phyloP scores from a whole-genome alignment of 202 grass and related monocot species.

The Carex arenaria region DNA sequence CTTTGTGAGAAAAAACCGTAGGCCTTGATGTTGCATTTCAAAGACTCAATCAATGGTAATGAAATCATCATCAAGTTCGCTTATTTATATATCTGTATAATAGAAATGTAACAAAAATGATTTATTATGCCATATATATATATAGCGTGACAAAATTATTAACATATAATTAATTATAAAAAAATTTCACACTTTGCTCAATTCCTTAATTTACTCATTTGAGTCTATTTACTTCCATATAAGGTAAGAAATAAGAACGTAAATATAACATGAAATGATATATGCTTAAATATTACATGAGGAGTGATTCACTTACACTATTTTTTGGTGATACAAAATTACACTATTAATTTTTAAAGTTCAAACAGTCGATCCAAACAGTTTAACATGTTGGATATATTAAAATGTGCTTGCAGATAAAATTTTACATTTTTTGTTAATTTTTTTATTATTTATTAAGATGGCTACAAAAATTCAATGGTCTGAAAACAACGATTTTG shows the following conservation, averaged over 20 bases:
- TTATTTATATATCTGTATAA: not conserved
- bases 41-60: not conserved
- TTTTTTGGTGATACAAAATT: too few species aligned
- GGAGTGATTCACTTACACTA: too few species aligned
- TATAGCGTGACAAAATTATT: not conserved
- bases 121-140: not conserved
- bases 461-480: too few species aligned
- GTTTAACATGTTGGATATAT: too few species aligned
- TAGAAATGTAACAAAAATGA: not conserved
- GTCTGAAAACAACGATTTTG: too few species aligned
- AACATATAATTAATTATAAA: not conserved
- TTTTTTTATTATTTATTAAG: too few species aligned
- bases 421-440: too few species aligned
- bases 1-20: too few species aligned
- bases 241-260: not conserved
- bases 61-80: not conserved
- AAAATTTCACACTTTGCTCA: not conserved
- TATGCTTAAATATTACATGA: too few species aligned
- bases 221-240: not conserved
- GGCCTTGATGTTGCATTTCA: not conserved
- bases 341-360: too few species aligned
- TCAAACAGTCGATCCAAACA: too few species aligned
- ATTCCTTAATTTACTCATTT: not conserved
- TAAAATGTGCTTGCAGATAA: too few species aligned
- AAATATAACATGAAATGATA: not conserved